Conservation (phyloP, 2,329 filamentous ascomycete genomes). For the Diplodia sapinea region DNA sequence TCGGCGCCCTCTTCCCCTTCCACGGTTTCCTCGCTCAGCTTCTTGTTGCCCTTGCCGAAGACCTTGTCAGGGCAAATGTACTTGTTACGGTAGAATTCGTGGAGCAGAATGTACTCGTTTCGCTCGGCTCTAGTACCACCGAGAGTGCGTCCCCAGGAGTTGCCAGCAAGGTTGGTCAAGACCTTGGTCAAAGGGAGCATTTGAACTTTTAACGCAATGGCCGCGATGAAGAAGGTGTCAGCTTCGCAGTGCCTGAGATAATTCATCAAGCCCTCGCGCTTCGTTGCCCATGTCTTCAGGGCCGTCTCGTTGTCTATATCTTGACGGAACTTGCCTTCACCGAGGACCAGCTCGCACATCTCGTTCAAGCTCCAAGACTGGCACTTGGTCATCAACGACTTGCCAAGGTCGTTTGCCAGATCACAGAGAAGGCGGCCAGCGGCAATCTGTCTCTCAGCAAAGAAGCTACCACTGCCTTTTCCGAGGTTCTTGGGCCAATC, state of each 20-base stretch:
- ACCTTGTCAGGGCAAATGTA: conserved; percentile 98
- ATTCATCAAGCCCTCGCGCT: conserved; percentile 85
- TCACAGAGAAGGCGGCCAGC: conserved; percentile 91
- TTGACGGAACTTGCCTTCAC: conserved; percentile 71
- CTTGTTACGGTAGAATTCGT: conserved; percentile 95
- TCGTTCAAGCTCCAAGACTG: conserved; percentile 98
- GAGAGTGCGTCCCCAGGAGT: conserved; percentile 95
- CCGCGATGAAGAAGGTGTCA: conserved; percentile 94
- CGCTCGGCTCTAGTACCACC: conserved; percentile 95
- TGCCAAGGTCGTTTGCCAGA: conserved; percentile 93
- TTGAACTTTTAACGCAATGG: conserved; percentile 85
- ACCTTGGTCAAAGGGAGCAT: conserved; percentile 94
- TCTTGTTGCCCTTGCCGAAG: conserved; percentile 75
- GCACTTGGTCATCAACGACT: conserved; percentile 95
- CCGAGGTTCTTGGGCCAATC: conserved; percentile 89
- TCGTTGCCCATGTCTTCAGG: conserved; percentile 82
- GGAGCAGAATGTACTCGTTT: conserved; percentile 98
- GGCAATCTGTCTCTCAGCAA: conserved; percentile 88
- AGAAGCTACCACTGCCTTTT: conserved; percentile 86
- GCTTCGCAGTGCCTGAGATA: conserved; percentile 93
- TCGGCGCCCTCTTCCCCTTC: conserved; percentile 71
- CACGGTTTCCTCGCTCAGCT: conserved; percentile 73
- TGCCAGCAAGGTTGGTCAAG: conserved; percentile 93
- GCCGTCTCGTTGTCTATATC: conserved; percentile 90
- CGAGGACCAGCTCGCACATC: conserved; percentile 92